Base-by-base conservation (phyloP, 371 early-diverging fungal species). In the Mucor racemosus region DNA sequence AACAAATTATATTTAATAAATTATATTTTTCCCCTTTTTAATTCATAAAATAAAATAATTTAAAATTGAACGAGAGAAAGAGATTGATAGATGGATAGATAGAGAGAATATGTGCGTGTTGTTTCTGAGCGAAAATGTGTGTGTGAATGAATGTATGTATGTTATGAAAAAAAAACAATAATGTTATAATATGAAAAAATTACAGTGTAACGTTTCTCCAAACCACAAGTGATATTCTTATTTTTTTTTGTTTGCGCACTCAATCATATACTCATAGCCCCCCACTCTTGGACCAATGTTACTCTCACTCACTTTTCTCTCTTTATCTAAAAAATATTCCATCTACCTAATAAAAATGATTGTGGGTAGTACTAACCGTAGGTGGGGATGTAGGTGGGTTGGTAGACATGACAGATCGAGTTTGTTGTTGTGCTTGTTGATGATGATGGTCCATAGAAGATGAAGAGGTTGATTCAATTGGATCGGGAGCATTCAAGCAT, bases 401-500 rank as follows among this genome's bases (percentile, higher is more conserved):
- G 36, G 60, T 66, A 13, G 57, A 35, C 63, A 62, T 54, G 55
- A 62, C 38, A 54, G 63, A 62, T 62, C 63, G 63, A 54, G 63
- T 54, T 58, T 46, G 58, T 46, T 44, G 50, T 4, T 48, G 62
- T 34, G 26, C 26, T 50, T 62, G 38, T 35, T 48, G 36, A 5
- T 42, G 46, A 6, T 36, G 46, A 35, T 41, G 54, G 19, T 66
- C 60, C 19, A 60, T 42, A 13, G 46, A 35, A 13, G 62, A 62
- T 26, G 54, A 62, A 58, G 58, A 36, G 14, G 60, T 53, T 48
- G 57, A 17, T 14, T 62, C 62, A 19, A 71, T 73, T 68, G 79
- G 78, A 68, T 93, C 94, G 13, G 91, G 89, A 26, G 90, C 86
- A 70, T 95, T 96, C 44, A 98, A 80, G 70, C 97, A 98, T 4